Evolutionary conservation across 495 filamentous ascomycete genomes (phyloP), one percentile per base, ranked within the genome.

Genomic region (Penicillium fimorum): DNA sequence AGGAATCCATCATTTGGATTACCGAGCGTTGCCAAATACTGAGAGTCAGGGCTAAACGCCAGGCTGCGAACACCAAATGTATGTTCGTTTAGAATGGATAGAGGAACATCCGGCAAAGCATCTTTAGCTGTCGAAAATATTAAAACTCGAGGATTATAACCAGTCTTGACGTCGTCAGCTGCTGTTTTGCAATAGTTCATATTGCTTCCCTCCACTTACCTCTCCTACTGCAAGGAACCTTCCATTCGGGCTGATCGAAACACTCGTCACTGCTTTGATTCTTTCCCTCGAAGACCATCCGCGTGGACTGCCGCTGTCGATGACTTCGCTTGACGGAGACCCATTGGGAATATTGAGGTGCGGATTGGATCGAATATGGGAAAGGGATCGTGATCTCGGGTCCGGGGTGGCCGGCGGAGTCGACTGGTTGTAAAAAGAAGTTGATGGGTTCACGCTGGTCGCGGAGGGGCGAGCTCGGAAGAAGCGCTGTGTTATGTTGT

Each of bases 241-340:
- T 43, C 91, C 94, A 80, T 96, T 90, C 5, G 85, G 87, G 70
- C 92, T 97, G 53, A 98, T 84, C 18, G 89, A 89, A 25, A 97
- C 81, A 73, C 91, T 95, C n/a, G 92, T 96, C 2, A 92, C 90
- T n/a, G 93, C 91, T 71, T 96, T 96, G 65, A 96, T 87, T 57
- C 92, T 80, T 69, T 96, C 92, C 60, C 90, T 82, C 29, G 89
- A 91, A 7, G 88, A 90, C 89, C 88, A 91, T 32, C 83, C 87
- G 56, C 86, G 91, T 42, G 79, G 80, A 55, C 76, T 79, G 18
- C 84, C 79, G 30, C 79, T 82, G 43, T 95, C 91, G 9, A 79
- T 66, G 73, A 67, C 65, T 38, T 83, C 83, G 48, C 55, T 66
- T 0, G 62, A 69, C 5, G 82, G 73, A 15, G 75, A 73, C 2